Base-by-base conservation (phyloP, 371 early-diverging fungal species). In the Apophysomyces ossiformis region DNA sequence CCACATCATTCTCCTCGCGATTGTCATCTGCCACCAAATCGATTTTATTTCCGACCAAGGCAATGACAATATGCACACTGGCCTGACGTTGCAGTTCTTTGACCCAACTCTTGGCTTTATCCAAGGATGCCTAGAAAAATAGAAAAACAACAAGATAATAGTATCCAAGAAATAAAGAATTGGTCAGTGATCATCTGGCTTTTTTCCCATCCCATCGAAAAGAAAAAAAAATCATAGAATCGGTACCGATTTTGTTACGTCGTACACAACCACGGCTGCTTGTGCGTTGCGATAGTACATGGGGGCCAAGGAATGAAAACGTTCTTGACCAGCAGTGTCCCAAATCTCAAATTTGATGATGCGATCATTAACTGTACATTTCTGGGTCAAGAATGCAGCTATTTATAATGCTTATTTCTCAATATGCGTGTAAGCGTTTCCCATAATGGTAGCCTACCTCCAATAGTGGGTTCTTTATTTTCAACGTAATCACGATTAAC, bases 221-320 rank as follows among this genome's bases (percentile, higher is more conserved):
- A 21, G 5, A 50, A 1, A 50, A 21, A 50, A 50, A n/a, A 41
- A 41, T 11, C 13, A 26, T 26, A 26, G 32, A 26, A 13, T 41
- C 41, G 41, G 54, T 50, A 90, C 90, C 47, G 92, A 78, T 78
- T 96, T 96, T 41, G 99, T 98, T 66, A 83, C 76, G 69, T 99
- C 99, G 78, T 98, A 99, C 13, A 94, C 96, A 16, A 97, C 95
- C 15, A 96, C 90, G 4, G 98, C 97, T 21, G 95, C 96, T 80
- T 94, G 94, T 4, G 99, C 98, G 69, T 96, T 96, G 66, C 99
- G 85, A 80, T 99, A 99, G 81, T 99, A 99, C 96, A 97, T 97
- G 37, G 97, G 99, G 35, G 99, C 99, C 60, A 99, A 87, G n/a
- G 92, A 92, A 75, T 92, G 91, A 67, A 90, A 96, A 61, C 96